Conservation (phyloP, 176 grass and related monocot genomes). For the Canna indica region DNA sequence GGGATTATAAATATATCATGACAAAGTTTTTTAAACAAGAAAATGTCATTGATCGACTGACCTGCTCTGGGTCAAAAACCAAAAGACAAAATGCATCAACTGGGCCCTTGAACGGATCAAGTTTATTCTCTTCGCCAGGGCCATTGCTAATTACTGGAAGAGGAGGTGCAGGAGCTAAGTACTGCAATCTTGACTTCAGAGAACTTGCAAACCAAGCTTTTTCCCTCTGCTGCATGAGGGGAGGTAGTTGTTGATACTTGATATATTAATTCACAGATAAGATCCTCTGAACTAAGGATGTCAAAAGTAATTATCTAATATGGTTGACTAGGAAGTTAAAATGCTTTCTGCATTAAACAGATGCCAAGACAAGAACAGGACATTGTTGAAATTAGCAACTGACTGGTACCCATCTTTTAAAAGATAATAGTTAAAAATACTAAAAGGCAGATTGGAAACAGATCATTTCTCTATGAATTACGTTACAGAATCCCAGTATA, state of each 20-base stretch:
- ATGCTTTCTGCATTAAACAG: not conserved
- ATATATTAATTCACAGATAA: not conserved
- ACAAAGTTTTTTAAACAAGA: not conserved
- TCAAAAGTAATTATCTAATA: not conserved
- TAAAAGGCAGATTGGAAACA: no score
- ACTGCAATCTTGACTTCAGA: slow-evolving; percentile 63
- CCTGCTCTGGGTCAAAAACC: slow-evolving; percentile 79
- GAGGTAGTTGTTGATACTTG: slow-evolving; percentile 4
- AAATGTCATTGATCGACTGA: slow-evolving; percentile 9
- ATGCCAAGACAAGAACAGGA: no score
- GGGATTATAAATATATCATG: not conserved
- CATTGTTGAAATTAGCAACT: no score
- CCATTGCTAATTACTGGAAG: slow-evolving; percentile 45
- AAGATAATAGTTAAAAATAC: no score
- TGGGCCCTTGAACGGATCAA: slow-evolving; percentile 55
- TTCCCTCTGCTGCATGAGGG: slow-evolving; percentile 55
- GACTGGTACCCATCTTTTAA: no score
- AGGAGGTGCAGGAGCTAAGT: slow-evolving; percentile 60
- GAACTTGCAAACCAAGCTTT: slow-evolving; percentile 78
- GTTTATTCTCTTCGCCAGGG: slow-evolving; percentile 31
- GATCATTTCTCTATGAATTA: no score
- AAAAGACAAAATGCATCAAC: slow-evolving; percentile 67
- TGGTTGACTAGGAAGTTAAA: not conserved
- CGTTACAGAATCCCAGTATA: no score
- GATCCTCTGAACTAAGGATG: not conserved